Base-by-base conservation (phyloP, 2,329 filamentous ascomycete species). In the Coniochaeta pulveracea region DNA sequence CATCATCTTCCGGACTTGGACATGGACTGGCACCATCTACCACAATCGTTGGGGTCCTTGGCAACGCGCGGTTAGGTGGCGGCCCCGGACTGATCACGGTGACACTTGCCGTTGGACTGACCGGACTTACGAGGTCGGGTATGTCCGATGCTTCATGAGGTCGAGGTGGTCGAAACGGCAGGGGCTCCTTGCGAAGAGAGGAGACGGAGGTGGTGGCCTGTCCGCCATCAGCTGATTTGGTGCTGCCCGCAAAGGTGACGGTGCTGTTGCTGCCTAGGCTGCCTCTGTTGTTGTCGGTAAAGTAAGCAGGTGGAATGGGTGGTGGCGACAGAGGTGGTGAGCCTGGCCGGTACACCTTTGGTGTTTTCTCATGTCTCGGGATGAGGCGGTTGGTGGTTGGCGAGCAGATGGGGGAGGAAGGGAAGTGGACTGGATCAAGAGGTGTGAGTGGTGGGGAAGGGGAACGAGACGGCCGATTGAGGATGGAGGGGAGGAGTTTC, bases 31-130 rank as follows among this genome's bases (percentile, higher is more conserved):
- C 28, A 17, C 28, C 28, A 10, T 31, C 28, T 10, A 31, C 28
- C 3, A 31, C 28, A 10, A 31, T 33, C 5, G 25, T 19, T 22
- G 30, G 19, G n/a, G 29, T 24, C 29, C 19, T 22, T 4, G 62
- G 61, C 3, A 69, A 54, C 3, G 60, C 60, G n/a, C 56, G 51
- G 5, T 41, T 61, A 0, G 66, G 65, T 1, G 64, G 63, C 1
- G 66, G 63, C 0, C 63, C 61, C 18, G 18, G 6, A 14, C 10
- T 16, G 3, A 30, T 19, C 17, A 14, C n/a, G 5, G 17, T 12
- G 15, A 12, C 19, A 15, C 4, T 15, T 3, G 18, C 37, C 24
- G 25, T 28, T 2, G 41, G 43, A 14, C 25, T 37, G 15, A 43
- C 50, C 3, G 50, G 51, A 15, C 43, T 49, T 10, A 51, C 35